Base-by-base conservation (phyloP, 139 green algal species). In the Volvox africanus region DNA sequence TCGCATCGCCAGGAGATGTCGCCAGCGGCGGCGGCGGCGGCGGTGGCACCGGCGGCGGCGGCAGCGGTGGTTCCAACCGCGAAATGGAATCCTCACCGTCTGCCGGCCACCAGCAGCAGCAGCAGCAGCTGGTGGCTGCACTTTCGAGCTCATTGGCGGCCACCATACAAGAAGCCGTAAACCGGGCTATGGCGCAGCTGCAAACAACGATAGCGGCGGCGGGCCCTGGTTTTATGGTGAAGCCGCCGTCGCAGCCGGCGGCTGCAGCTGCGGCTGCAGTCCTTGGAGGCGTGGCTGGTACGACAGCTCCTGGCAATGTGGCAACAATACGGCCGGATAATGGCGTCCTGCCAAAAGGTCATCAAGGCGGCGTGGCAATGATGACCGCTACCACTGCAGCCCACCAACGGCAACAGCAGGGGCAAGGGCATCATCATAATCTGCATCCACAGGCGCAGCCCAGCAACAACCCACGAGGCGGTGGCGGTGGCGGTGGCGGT, bases 101-200 rank as follows among this genome's bases (percentile, higher is more conserved):
- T 26, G 1, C 37, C 80, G 44, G 55, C 50, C n/a, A 71, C 14
- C 80, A 37, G 28, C 80, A 73, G 36, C 85, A 89, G 37, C 85
- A 89, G 2, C 37, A 71, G 85, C 37, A 55, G n/a, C 69, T 89
- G 85, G 85, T 68, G 69, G 69, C 37, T n/a, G 37, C 69, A 30
- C 85, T 89, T 3, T 88, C 83, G 0, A 80, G 1, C 33, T 80
- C 24, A 0, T 37, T 88, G 37, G 11, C 85, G 28, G 85, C 85
- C 5, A 73, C 6, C 9, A 44, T 89, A 26, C 85, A 89, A 35
- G 83, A 78, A 3, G 35, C n/a, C 2, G 65, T 67, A 16, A 44
- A 37, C 21, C 30, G 19, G 19, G 81, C 61, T 32, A 44, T 89
- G 0, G 85, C 69, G 69, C 85, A 89, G 85, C 69, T 89, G 62